Evolutionary conservation across 176 grass and related monocot species (phyloP).

Genomic region (Metroxylon sagu): DNA sequence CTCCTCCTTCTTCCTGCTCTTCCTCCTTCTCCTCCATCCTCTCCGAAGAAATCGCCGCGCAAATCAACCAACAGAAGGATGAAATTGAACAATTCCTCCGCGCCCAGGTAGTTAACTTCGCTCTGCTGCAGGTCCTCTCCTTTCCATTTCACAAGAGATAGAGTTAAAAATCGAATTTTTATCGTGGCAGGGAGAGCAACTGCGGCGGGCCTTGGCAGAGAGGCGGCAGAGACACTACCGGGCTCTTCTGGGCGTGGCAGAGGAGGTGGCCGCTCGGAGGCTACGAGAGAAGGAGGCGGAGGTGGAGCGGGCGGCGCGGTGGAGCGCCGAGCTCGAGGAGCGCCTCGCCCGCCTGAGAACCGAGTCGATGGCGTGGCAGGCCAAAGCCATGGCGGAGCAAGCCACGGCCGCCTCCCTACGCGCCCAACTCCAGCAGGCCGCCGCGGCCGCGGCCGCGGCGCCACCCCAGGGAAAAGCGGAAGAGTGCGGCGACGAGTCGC

Average conservation of each 20-base stretch:
- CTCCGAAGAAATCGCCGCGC: not conserved
- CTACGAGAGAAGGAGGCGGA: conserved; percentile 5
- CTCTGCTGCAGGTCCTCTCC: too few relatives aligned
- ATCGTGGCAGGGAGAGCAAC: conserved; percentile 2
- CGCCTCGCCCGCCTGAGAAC: conserved; percentile 5
- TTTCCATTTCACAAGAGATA: not conserved
- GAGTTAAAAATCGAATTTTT: not conserved
- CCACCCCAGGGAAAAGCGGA: not conserved
- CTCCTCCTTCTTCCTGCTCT: not conserved
- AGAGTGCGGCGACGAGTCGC: not conserved
- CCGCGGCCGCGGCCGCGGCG: not conserved
- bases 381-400: conserved; percentile 12
- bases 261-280: not conserved
- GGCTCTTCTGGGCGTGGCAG: not conserved
- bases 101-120: not conserved
- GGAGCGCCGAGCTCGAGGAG: conserved; percentile 15
- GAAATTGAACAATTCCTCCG: conserved; percentile 14
- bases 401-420: not conserved
- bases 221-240: conserved; percentile 8
- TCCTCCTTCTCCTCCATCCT: not conserved
- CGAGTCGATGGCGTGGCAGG: conserved; percentile 6
- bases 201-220: not conserved
- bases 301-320: not conserved
- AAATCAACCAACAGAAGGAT: conserved; percentile 4
- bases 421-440: conserved; percentile 6